Conservation (phyloP, 371 early-diverging fungal species). For the Lichtheimia corymbifera region DNA sequence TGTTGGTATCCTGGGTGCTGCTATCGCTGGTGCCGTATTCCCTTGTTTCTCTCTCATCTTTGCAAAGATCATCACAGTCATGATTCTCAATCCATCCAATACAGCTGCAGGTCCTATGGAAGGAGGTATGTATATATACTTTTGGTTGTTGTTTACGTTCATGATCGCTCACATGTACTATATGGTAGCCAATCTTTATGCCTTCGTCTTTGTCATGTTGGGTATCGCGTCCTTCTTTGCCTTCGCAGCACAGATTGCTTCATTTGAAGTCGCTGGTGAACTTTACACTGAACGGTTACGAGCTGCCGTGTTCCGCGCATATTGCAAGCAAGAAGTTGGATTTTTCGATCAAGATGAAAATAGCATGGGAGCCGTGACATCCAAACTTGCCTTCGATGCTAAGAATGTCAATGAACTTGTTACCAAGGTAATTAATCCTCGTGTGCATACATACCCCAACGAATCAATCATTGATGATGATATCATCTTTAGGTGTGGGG, state of each 20-base stretch:
- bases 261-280: slow-evolving; percentile 50
- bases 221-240: slow-evolving; percentile 49
- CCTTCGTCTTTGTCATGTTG: slow-evolving; percentile 68
- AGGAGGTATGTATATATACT: slow-evolving; percentile 13
- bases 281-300: slow-evolving; percentile 60
- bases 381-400: slow-evolving; percentile 82
- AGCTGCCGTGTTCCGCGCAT: slow-evolving; percentile 46
- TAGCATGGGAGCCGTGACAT: slow-evolving; percentile 77
- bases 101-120: slow-evolving; percentile 29
- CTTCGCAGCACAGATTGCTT: slow-evolving; percentile 27
- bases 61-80: slow-evolving; percentile 27
- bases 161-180: too few relatives aligned
- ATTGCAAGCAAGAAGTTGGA: slow-evolving; percentile 77
- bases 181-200: slow-evolving; percentile 58
- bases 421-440: slow-evolving; percentile 30
- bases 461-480: too few relatives aligned
- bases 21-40: slow-evolving; percentile 57
- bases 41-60: slow-evolving; percentile 44
- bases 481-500: slow-evolving; percentile 35
- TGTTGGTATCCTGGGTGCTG: slow-evolving; percentile 42
- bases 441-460: too few relatives aligned
- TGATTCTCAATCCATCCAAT: slow-evolving; percentile 3
- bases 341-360: slow-evolving; percentile 84
- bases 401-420: slow-evolving; percentile 60
- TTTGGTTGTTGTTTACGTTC: too few relatives aligned